Conservation (phyloP, 1,139 yeast genomes). For the Candida freyschussii region DNA sequence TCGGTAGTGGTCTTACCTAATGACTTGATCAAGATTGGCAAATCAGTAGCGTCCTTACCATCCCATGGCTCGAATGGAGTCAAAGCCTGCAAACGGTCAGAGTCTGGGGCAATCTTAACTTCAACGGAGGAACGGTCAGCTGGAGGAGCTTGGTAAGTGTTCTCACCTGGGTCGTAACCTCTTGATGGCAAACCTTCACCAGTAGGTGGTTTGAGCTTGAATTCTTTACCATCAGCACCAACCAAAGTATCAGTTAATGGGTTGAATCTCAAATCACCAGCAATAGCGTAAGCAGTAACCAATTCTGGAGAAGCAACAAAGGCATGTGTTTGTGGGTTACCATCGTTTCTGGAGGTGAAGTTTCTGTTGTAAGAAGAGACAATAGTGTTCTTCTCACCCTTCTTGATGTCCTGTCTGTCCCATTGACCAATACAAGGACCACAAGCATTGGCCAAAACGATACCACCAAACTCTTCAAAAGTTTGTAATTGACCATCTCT, state of each 20-base stretch:
- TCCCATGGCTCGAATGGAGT: conserved; percentile 94
- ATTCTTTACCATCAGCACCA: conserved; percentile 94
- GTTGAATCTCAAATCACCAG: conserved; percentile 98
- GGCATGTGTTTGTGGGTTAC: conserved; percentile 97
- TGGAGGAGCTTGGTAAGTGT: conserved; percentile 99
- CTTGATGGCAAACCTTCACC: conserved; percentile 91
- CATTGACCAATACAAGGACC: conserved; percentile 99
- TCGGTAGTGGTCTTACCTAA: conserved; percentile 98
- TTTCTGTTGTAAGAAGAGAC: conserved; percentile 99
- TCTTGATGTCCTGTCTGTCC: conserved; percentile 96
- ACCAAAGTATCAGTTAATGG: conserved; percentile 93
- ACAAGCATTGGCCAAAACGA: conserved; percentile 96
- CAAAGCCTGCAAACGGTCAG: conserved; percentile 84
- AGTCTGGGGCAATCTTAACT: conserved; percentile 78
- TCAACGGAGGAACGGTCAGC: conserved; percentile 69
- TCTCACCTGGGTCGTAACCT: conserved; percentile 93
- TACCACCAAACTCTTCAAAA: conserved; percentile 90
- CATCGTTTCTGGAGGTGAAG: conserved; percentile 98
- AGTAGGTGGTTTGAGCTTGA: conserved; percentile 81
- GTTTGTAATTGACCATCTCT: conserved; percentile 93
- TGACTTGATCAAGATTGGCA: conserved; percentile 96
- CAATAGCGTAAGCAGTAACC: conserved; percentile 92
- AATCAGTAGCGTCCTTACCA: conserved; percentile 84
- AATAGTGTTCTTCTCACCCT: conserved; percentile 98
- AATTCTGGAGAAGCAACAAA: conserved; percentile 98